Evolutionary conservation across 2,329 filamentous ascomycete genomes (phyloP), one percentile per base, ranked within the genome.

Genomic region (Colletotrichum australisinense): DNA sequence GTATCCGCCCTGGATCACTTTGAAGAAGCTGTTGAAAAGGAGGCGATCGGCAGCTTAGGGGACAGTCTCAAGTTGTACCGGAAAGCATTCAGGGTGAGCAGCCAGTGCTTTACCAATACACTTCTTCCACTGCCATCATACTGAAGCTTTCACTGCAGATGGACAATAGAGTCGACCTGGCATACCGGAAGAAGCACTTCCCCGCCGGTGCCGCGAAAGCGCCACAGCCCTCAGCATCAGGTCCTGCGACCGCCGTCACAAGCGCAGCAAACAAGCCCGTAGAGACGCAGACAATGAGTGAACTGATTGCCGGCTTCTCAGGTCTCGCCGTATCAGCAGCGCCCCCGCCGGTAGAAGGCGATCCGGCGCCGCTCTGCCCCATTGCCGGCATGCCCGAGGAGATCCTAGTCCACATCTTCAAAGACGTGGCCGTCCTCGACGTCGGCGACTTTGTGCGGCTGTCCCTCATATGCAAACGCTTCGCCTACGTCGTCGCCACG

Each of bases 181-280:
- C 90, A 69, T 99, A 98, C 85, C 94, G 94, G 78, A 93, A 94
- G 79, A 98, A 98, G 84, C 92, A 98, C 83, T 98, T 97, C 79
- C 93, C 95, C 2, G 87, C 90, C 52, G 88, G 89, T 11, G 83
- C 86, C 75, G 83, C 87, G 74, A 92, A 89, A 79, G 83, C 84
- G 8, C 75, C 80, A 4, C 75, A 76, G 35, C 72, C 77, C 11
- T 74, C 68, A 12, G 67, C 72, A 30, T 63, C 57, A 22, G 32
- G 11, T 30, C n/a, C 52, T 56, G 64, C 46, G 68, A 70, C 74
- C 53, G 67, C 76, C 81, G 79, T 64, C 78, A 79, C 69, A 77
- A 79, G 46, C 22, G 9, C 67, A 58, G 46, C 76, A 63, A 49
- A 75, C 55, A 30, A 75, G 22, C 30, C 76, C 59, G 49, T 75